Evolutionary conservation across 345 rosid species (phyloP).

Genomic region (Fremontodendron californicum): DNA sequence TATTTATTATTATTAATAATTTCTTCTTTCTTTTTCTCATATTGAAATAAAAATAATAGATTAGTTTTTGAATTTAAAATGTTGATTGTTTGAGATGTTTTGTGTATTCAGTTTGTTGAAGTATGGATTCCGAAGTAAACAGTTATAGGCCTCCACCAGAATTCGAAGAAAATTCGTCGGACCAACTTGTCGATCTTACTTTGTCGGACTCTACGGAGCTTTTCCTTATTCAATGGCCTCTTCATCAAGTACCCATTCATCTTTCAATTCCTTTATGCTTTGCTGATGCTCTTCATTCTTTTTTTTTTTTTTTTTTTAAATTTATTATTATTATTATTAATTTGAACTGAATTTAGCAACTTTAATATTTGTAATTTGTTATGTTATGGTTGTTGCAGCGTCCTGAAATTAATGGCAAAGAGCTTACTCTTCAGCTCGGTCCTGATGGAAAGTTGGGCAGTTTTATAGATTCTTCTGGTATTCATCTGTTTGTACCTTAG

Average conservation of each 20-base stretch:
- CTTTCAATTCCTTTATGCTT: background rate
- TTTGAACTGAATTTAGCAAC: background rate
- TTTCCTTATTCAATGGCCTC: slow-evolving; percentile 84
- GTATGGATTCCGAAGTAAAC: background rate
- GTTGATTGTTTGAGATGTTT: background rate
- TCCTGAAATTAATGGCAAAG: slow-evolving; percentile 57
- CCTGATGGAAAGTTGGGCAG: slow-evolving; percentile 49
- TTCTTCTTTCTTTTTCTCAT: background rate
- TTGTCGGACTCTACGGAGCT: slow-evolving; percentile 47
- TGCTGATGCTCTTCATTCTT: background rate
- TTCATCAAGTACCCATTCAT: slow-evolving; percentile 37
- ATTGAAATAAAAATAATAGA: no score
- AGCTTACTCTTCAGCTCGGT: slow-evolving; percentile 41
- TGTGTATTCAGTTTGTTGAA: background rate
- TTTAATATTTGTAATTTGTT: background rate
- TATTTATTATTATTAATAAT: background rate
- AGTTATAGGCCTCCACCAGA: slow-evolving; percentile 44
- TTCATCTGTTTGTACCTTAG: background rate
- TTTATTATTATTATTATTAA: no score
- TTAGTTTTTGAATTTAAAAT: background rate
- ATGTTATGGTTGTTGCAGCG: slow-evolving; percentile 32
- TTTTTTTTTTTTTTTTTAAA: no score
- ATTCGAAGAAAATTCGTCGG: slow-evolving; percentile 34
- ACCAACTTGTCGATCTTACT: slow-evolving; percentile 38
- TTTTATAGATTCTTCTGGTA: slow-evolving; percentile 64